Base-by-base conservation (phyloP, 495 filamentous ascomycete genomes). In the Penicillium odoratum region DNA sequence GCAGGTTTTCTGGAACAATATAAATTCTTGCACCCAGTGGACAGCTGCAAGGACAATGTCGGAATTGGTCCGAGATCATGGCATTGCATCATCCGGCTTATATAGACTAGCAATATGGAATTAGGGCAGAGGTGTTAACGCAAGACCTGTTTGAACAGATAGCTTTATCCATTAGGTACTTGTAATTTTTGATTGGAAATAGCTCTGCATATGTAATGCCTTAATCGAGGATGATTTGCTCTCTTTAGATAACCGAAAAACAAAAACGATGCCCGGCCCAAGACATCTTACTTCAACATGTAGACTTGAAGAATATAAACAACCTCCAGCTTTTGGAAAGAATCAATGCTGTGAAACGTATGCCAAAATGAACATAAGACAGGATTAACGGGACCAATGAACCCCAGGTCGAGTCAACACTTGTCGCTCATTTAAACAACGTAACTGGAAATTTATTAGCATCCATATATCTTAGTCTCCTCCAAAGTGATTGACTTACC, bases 401-500 rank as follows among this genome's bases (percentile, higher is more conserved):
- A 40, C 15, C 15, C 38, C 38, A 40, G 38, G 38, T 40, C 38
- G 2, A 40, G 38, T 5, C 38, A 40, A 15, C 38, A 3, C 15
- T n/a, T 40, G 38, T 40, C 38, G 15, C n/a, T 40, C 38, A 40
- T 40, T 55, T 70, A 75, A 43, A 74, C 56, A 50, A 67, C 57
- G 46, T 66, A 63, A 57, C 73, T 75, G 46, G 38, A 1, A 46
- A 29, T 15, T 11, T 13, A 63, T 74, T 53, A 71, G 63, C 52
- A 61, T 30, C 16, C 7, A 26, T 28, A n/a, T 33, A 0, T 7
- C 53, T 30, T 34, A 1, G 25, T 42, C 33, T 3, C 21, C n/a
- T 30, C 11, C 10, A 16, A 6, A 6, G 21, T 1, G n/a, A n/a
- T 30, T 25, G 18, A 61, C 74, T 71, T 70, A 78, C 75, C 91